Conservation (phyloP, 2,329 filamentous ascomycete genomes). For the Colletotrichum sojae region DNA sequence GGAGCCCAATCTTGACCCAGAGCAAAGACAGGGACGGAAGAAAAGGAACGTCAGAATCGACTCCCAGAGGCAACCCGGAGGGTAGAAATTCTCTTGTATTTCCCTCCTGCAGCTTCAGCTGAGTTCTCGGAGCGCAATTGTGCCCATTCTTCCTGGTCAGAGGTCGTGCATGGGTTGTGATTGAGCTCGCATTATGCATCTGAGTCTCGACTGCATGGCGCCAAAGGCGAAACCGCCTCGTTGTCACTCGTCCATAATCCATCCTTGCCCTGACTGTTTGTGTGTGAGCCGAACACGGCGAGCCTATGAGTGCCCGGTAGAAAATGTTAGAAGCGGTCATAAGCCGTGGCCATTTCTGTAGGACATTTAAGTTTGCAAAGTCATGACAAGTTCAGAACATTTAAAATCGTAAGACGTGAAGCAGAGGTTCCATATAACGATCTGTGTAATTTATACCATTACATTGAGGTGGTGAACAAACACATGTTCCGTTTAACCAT, state of each 20-base stretch:
- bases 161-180: neutral
- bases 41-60: neutral
- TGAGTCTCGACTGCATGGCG: constrained; percentile 3
- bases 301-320: neutral
- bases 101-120: neutral
- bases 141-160: neutral
- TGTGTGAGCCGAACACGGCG: neutral
- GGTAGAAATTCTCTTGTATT: neutral
- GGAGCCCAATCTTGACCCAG: neutral
- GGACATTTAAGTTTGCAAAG: too few relatives aligned
- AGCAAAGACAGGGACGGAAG: neutral
- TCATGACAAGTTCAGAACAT: too few relatives aligned
- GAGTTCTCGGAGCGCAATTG: neutral
- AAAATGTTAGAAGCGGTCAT: too few relatives aligned
- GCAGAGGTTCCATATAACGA: too few relatives aligned
- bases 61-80: neutral
- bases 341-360: too few relatives aligned
- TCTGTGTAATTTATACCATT: too few relatives aligned
- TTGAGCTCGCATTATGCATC: constrained; percentile 3
- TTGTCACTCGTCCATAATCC: neutral
- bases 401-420: too few relatives aligned
- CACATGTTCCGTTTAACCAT: constrained; percentile 39
- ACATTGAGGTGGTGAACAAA: constrained; percentile 1
- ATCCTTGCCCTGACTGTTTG: neutral
- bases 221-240: neutral